A percentile compares a stretch with the other conserved stretches of the same genome.
Evolutionary conservation across 148 eudicot species (phyloP).

Genomic region (Fagopyrum esculentum): DNA sequence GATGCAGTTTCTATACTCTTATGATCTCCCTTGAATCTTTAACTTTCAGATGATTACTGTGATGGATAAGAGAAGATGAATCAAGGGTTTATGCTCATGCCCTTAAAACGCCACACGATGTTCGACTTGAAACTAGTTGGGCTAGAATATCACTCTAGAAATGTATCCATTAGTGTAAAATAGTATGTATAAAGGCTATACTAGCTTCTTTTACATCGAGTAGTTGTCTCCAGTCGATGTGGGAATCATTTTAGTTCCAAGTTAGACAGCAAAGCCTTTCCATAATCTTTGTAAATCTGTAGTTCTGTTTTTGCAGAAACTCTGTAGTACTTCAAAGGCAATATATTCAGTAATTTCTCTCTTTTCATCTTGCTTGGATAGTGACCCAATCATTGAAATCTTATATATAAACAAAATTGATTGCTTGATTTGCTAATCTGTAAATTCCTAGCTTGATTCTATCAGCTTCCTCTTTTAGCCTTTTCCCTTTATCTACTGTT

Average conservation of each 20-base stretch:
- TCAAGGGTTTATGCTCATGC: not conserved
- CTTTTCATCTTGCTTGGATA: not conserved
- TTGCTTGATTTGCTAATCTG: not conserved
- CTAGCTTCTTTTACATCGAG: not conserved
- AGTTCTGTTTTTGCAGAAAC: slow-evolving; percentile 5
- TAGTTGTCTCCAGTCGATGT: not conserved
- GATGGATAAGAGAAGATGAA: slow-evolving; percentile 10
- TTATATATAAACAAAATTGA: not conserved
- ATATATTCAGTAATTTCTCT: not conserved
- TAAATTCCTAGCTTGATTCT: not conserved
- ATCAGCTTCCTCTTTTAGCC: not conserved
- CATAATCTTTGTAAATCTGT: not conserved
- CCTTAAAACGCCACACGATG: not conserved
- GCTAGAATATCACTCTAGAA: not conserved
- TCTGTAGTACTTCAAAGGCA: slow-evolving; percentile 2
- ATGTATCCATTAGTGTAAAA: slow-evolving; percentile 6
- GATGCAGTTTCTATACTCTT: not conserved
- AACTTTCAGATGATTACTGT: slow-evolving; percentile 9
- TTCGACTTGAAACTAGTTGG: not conserved
- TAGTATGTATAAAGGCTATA: slow-evolving; percentile 9
- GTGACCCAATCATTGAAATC: too few species aligned
- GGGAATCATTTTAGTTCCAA: not conserved
- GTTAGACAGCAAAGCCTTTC: not conserved
- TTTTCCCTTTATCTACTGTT: not conserved
- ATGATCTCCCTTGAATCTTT: not conserved